Base-by-base conservation (phyloP, 257 asterid genomes). In the Solanum appendiculatum region DNA sequence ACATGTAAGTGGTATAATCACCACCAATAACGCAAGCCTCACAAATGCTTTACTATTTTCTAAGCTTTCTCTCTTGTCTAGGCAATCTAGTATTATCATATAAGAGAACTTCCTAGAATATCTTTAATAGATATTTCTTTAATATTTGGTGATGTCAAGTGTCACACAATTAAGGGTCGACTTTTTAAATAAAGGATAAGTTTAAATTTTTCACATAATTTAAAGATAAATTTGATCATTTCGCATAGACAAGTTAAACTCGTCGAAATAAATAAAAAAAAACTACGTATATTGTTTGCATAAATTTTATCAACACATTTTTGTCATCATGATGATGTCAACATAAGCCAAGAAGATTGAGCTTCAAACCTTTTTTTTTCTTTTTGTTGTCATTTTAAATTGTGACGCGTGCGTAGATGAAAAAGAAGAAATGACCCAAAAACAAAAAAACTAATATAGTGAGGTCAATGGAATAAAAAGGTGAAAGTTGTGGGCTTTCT, bases 391-490 rank as follows among this genome's bases (percentile, higher is more conserved):
- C 77, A 37, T 83, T 56, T 36, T 37, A 31, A 44, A 34, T 21
- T 9, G 70, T 42, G 83, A 77, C 42, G 85, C 85, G 44, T 81
- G 85, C 68, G 4, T 29, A 51, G 12, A 21, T 27, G 18, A 85
- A 63, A 44, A 23, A 46, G 58, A 33, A 64, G 31, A 46, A 46
- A 27, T 80, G 42, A 16, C 37, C 20, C 86, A 39, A 11, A 64
- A 64, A 84, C 29, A 5, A 64, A 68, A 68, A 63, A 56, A 63
- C 33, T 84, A 64, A 39, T 64, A 46, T 7, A 5, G 27, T 29
- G 46, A 66, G 72, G 84, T 68, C 83, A 90, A 89, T 82, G 87
- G 89, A 75, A 77, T 51, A 69, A 75, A 85, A 87, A 70, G 72
- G 84, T 85, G 81, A 85, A 54, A 75, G 72, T 56, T 87, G 84